Conservation (phyloP, 2,329 filamentous ascomycete genomes). For the Falciphora oryzae region DNA sequence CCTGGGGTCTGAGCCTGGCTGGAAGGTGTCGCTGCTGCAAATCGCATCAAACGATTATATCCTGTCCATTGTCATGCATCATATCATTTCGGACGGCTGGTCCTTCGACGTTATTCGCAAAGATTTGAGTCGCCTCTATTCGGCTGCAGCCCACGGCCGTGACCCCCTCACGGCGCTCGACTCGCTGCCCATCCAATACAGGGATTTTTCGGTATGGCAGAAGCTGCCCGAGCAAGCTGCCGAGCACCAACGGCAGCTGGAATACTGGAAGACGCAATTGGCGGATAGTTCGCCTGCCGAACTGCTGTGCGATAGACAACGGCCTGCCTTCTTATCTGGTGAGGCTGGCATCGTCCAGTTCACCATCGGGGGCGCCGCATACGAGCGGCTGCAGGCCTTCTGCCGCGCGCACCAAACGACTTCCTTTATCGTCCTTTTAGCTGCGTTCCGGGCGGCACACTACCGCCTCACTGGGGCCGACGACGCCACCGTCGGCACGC, state of each 20-base stretch:
- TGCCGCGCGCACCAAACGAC: not conserved
- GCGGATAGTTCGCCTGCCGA: not conserved
- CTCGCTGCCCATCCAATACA: not conserved
- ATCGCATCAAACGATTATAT: not conserved
- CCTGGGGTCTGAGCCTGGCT: no score
- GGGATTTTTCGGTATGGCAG: slow-evolving; percentile 2
- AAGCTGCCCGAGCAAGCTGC: not conserved
- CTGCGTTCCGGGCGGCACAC: slow-evolving; percentile 2
- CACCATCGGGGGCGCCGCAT: not conserved
- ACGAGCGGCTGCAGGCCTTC: slow-evolving; percentile 1
- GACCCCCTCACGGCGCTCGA: not conserved
- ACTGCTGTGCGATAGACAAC: not conserved
- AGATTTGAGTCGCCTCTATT: not conserved
- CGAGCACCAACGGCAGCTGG: slow-evolving; percentile 1
- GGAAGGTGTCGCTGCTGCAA: not conserved
- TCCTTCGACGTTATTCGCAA: not conserved
- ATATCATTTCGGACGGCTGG: not conserved
- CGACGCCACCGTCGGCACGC: not conserved
- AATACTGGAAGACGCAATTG: slow-evolving; percentile 2
- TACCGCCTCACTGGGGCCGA: slow-evolving; percentile 1
- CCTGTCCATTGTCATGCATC: not conserved
- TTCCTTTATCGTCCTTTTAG: not conserved
- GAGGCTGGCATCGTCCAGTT: not conserved
- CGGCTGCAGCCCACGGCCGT: not conserved
- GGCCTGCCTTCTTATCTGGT: not conserved